Percentiles rank a stretch among this genome's conserved stretches.
phyloP scores from a whole-genome alignment of 208 protist genomes.

The Kentomonas sorsogonicus region DNA sequence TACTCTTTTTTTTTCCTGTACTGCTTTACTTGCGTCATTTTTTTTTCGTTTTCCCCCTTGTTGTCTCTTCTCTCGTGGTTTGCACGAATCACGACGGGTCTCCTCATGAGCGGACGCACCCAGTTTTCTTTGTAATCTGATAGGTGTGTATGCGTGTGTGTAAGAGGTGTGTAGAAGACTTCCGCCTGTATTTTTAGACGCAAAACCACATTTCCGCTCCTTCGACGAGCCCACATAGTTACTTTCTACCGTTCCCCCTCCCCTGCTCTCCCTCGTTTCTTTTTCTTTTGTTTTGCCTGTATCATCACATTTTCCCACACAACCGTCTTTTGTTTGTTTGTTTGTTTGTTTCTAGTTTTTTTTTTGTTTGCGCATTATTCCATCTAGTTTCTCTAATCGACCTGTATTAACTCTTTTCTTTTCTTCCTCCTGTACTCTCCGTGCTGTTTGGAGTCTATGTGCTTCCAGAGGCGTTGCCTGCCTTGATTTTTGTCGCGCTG shows the following conservation, averaged over 20 bases:
- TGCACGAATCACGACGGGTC: neutral
- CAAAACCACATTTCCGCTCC: neutral
- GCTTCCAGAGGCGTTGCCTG: neutral
- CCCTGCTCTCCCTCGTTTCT: conserved; percentile 10
- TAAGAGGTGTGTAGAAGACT: neutral
- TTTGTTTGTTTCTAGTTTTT: too few relatives aligned
- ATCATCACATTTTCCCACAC: neutral
- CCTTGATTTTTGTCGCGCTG: neutral
- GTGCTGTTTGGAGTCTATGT: neutral
- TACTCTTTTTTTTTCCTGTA: conserved; percentile 3
- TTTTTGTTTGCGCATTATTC: neutral
- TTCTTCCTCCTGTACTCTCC: neutral
- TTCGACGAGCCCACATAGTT: neutral
- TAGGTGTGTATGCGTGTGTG: neutral
- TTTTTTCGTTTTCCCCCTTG: neutral
- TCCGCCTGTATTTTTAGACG: neutral
- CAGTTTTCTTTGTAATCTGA: too few relatives aligned
- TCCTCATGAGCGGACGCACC: too few relatives aligned
- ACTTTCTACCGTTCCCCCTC: conserved; percentile 1
- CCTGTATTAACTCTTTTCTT: conserved; percentile 4
- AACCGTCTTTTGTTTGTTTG: too few relatives aligned
- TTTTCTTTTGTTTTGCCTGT: conserved; percentile 4
- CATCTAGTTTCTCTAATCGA: neutral
- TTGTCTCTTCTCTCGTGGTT: conserved; percentile 9
- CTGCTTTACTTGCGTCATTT: neutral